Base-by-base conservation (phyloP, 2,329 filamentous ascomycete species). In the Phialophora expanda region DNA sequence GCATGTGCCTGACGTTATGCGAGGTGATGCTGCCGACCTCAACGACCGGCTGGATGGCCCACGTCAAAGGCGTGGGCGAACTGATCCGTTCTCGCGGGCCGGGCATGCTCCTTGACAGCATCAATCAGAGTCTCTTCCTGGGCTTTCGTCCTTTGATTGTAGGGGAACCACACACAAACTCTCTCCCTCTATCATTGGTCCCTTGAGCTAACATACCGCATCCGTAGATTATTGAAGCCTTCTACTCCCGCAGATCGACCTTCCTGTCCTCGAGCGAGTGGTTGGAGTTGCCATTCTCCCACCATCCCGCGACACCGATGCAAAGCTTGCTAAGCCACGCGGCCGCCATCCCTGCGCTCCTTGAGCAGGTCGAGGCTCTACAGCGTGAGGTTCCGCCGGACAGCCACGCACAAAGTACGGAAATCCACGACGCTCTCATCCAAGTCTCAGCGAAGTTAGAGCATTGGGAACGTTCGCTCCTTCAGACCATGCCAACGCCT, bases 101-200 rank as follows among this genome's bases (percentile, higher is more conserved):
- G 4, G 24, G 11, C 14, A 34, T 34, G 24, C 53, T 30, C 24
- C 11, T n/a, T 17, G 17, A 28, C 30, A 17, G 22, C n/a, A 20
- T 56, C 30, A 28, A 30, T 28, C 53, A 34, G 4, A 14, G 24
- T 22, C 53, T 56, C 14, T 56, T 56, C 28, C 24, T 30, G 4
- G 53, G 53, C 53, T 56, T 56, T 34, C 53, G 53, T n/a, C 53
- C 53, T 28, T 28, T 56, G 17, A 17, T 32, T n/a, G 53, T 56
- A 56, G 3, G 53, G 34, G 2, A 17, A 17, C 14, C 34, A 41
- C 11, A 24, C 8, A 56, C 8, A 20, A 17, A 34, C 30, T 28
- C 28, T 56, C 24, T 56, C 28, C 17, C 17, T 28, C 11, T 30
- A 17, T 1, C 34, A 4, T 17, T 6, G 17, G 12, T 14, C 17